Evolutionary conservation across 2,329 filamentous ascomycete genomes (phyloP), one percentile per base, ranked within the genome.

Genomic region (Davidsoniella eucalypti): DNA sequence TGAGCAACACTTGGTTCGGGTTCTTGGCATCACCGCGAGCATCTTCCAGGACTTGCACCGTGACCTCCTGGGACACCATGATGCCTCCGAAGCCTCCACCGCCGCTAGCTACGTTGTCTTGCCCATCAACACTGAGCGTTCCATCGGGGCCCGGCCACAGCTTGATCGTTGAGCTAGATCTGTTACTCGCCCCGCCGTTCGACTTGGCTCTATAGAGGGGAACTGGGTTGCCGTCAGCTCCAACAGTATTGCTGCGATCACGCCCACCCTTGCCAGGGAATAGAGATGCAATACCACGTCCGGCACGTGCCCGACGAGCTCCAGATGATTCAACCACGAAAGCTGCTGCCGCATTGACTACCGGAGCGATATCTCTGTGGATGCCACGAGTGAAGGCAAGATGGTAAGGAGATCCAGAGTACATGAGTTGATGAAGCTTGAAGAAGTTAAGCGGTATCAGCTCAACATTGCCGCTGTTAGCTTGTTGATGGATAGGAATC

Each of bases 361-460:
- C 59, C 17, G 68, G 70, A 12, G 71, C 70, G 52, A 83, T 70
- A 54, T 84, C 80, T 54, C 74, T 70, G 57, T 79, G 73, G 2
- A 81, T 69, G 29, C 70, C 70, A 51, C 75, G 71, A 1, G 72
- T 69, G 57, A 85, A 84, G 2, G 69, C 70, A 4, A 75, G 68
- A 42, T 78, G 70, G 55, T 77, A 73, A 0, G 68, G 64, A 29
- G 71, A 67, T 53, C 69, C 69, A 25, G 70, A 66, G 56, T 78
- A 73, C 0, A 76, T 70, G 54, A 80, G 72, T 61, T 85, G 82
- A 52, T 80, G 78, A 6, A 73, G 67, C 55, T 75, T 78, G 65
- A 84, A 84, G 55, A 84, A 77, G 42, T 65, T 72, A 26, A 84
- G 64, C 0, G 81, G 78, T 1, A 73, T 68, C 55, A 82, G 81